Evolutionary conservation across 495 filamentous ascomycete species (phyloP), one percentile per base, ranked within the genome.

Genomic region (Podospora appendiculata): DNA sequence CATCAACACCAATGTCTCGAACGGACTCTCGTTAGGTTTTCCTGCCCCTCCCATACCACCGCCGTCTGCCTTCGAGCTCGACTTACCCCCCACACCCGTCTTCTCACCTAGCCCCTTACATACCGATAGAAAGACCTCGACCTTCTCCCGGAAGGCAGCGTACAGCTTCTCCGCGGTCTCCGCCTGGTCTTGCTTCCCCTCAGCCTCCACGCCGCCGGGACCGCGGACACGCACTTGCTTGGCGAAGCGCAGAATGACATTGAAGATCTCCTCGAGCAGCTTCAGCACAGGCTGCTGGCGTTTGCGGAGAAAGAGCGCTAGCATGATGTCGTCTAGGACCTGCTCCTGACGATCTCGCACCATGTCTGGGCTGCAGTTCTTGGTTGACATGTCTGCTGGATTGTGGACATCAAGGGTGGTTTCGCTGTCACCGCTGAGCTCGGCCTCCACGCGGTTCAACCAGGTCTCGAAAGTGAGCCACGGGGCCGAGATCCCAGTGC

Each of bases 291-390:
- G 82, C 32, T 79, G 72, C 60, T 91, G 88, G 19, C 84, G 71
- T 55, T 81, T 83, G 45, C 83, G 63, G 0, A 95, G 74, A 14
- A 96, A 72, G 0, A 93, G 71, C 1, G 80, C 79, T 53, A 81
- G 83, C 70, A 95, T 78, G 51, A 96, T 88, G 33, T 79, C 72
- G 58, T 96, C 88, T 2, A 97, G 77, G n/a, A 84, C 76, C 8
- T 75, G 66, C 61, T 91, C 87, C 55, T 95, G 90, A 36, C 79
- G 78, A n/a, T 79, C 77, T 8, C 84, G 73, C 7, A 97, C 63
- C 33, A 75, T 67, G 13, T 83, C 79, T 0, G 94, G 71, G 5
- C 85, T 82, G 54, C 71, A 51, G 14, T 40, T 41, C 1, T 41
- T 51, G 6, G 25, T 4, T 4, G 16, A 52, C 12, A 48, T 46